These are phyloP conservation scores for Turritis glabra DNA, from an alignment of 345 rosid species.

Conservation along the genomic window DNA sequence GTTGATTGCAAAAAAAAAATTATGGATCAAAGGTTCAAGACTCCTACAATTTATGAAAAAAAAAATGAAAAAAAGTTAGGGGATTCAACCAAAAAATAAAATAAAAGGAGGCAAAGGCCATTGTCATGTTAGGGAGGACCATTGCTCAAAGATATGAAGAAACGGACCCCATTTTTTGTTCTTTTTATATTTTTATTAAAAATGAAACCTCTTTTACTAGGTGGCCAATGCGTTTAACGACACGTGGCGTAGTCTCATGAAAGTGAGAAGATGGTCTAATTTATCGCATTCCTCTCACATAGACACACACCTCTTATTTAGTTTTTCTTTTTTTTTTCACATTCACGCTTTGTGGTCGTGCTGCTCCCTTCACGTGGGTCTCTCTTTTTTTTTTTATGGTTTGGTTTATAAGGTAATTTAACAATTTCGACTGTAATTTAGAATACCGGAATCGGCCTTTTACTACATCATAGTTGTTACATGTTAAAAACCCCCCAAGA, in stretches of 20 bases:
- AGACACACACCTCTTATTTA: conserved; percentile 19
- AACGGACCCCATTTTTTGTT: conserved; percentile 13
- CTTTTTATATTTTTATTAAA: neutral
- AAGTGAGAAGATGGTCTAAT: conserved; percentile 26
- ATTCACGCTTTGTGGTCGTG: conserved; percentile 34
- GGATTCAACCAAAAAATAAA: neutral
- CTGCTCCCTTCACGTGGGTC: conserved; percentile 25
- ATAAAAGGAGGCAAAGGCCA: conserved; percentile 3
- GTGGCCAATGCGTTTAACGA: conserved; percentile 15
- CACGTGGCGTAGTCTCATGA: conserved; percentile 16
- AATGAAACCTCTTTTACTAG: conserved; percentile 1
- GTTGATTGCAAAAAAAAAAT: too few relatives aligned
- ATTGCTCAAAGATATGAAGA: conserved; percentile 6
- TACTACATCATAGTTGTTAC: conserved; percentile 25
- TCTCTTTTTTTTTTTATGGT: conserved; percentile 3
- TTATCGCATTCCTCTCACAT: conserved; percentile 29
- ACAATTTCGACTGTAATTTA: conserved; percentile 1
- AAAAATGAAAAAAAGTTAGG: neutral
- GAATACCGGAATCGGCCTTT: conserved; percentile 27
- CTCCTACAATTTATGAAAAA: neutral
- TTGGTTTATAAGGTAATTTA: too few relatives aligned
- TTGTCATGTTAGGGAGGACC: conserved; percentile 1
- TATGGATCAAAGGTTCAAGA: too few relatives aligned
- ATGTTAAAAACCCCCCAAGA: neutral
- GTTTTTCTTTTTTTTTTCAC: neutral